These are phyloP conservation scores for Zoysia matrella DNA, from an alignment of 202 grass and related monocot species.

Conservation along the genomic window DNA sequence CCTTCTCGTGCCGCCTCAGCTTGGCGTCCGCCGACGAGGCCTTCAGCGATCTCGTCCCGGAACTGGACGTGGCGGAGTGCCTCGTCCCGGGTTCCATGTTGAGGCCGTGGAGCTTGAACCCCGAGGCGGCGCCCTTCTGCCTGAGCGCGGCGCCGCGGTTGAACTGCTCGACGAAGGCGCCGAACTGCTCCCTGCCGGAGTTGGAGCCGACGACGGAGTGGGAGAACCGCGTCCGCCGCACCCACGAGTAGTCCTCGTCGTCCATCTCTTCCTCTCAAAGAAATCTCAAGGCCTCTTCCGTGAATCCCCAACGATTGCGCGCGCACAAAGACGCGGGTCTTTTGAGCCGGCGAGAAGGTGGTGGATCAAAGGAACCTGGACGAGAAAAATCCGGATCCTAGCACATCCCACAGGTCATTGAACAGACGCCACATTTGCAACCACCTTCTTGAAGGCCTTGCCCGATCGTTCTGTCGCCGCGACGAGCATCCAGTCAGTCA, in stretches of 20 bases:
- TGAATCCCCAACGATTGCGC: not conserved
- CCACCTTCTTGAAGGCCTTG: not conserved
- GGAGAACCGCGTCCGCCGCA: conserved; percentile 69
- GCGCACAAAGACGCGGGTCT: not conserved
- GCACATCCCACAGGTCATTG: conserved; percentile 56
- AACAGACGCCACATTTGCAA: conserved; percentile 59
- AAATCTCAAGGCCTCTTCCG: not conserved
- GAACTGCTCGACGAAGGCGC: too few relatives aligned
- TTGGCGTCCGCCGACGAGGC: not conserved
- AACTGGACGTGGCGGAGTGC: conserved; percentile 2
- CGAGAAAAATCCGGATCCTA: conserved; percentile 64
- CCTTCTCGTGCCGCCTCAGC: not conserved
- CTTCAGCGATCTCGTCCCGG: conserved; percentile 6
- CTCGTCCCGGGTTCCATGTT: conserved; percentile 52
- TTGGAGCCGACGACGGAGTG: conserved; percentile 60
- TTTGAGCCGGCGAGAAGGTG: not conserved
- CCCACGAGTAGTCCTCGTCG: conserved; percentile 76
- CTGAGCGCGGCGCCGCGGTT: conserved; percentile 24
- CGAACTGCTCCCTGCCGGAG: too few relatives aligned
- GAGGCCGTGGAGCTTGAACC: conserved; percentile 56
- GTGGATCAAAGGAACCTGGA: conserved; percentile 52
- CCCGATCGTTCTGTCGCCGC: not conserved
- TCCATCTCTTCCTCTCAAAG: conserved; percentile 43
- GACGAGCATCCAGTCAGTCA: not conserved
- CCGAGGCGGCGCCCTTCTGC: conserved; percentile 35